Percentiles rank a stretch among this genome's conserved stretches.
Evolutionary conservation across 169 alveolate species (phyloP).

Genomic region (Cryptosporidium andersoni): DNA sequence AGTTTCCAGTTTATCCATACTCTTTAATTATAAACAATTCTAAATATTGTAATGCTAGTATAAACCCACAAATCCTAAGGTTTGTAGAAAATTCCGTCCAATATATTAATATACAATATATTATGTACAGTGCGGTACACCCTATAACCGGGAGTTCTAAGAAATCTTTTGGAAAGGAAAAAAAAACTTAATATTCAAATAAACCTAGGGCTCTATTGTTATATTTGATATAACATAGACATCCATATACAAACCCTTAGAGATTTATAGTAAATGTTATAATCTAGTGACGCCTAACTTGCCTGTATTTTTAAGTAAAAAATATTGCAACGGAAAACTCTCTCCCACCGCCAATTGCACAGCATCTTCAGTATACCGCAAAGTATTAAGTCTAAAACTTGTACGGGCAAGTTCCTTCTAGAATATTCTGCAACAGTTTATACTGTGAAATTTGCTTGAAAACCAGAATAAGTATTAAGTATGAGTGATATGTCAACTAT

Average conservation of each 20-base stretch:
- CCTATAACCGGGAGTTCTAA: no score
- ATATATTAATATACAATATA: no score
- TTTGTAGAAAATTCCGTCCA: not conserved
- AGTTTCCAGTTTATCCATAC: slow-evolving; percentile 68
- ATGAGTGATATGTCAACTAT: slow-evolving; percentile 66
- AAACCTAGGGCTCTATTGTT: no score
- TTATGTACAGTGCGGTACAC: no score
- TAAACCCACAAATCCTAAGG: slow-evolving; percentile 6
- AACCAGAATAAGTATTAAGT: not conserved
- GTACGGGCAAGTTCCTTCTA: no score
- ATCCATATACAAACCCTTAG: no score
- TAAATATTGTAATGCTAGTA: not conserved
- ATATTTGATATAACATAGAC: no score
- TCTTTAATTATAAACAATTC: not conserved
- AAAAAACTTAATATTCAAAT: no score
- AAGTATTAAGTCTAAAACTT: not conserved
- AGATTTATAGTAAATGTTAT: no score
- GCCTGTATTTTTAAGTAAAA: no score
- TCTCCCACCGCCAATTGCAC: not conserved
- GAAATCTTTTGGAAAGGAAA: no score
- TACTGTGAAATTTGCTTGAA: not conserved
- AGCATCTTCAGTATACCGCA: not conserved
- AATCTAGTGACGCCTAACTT: no score
- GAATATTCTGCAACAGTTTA: not conserved
- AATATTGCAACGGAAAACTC: not conserved